These are phyloP conservation scores for Emydomyces testavorans DNA, from an alignment of 2,329 filamentous ascomycete genomes.

Conservation along the genomic window DNA sequence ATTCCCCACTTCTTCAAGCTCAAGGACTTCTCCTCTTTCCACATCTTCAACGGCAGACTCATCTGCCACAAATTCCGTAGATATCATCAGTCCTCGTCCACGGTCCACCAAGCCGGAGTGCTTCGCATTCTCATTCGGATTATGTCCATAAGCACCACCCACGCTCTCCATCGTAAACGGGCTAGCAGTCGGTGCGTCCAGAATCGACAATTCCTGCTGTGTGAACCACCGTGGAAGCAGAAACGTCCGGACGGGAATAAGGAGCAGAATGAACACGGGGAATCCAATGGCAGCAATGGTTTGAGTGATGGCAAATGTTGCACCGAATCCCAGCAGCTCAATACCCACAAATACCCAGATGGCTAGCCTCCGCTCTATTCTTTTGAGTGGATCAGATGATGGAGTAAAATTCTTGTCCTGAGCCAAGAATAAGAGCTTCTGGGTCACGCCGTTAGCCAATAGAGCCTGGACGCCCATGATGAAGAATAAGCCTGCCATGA, in stretches of 20 bases:
- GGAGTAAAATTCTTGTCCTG: conserved; percentile 54
- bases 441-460: conserved; percentile 63
- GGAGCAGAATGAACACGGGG: conserved; percentile 58
- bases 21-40: conserved; percentile 34
- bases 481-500: conserved; percentile 72
- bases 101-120: conserved; percentile 7
- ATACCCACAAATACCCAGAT: conserved; percentile 61
- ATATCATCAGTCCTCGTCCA: background rate
- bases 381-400: conserved; percentile 46
- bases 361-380: conserved; percentile 50
- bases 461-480: conserved; percentile 74
- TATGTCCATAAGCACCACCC: conserved; percentile 49
- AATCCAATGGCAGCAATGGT: conserved; percentile 75
- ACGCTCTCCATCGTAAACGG: conserved; percentile 66
- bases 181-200: conserved; percentile 66
- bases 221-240: conserved; percentile 53
- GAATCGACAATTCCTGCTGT: conserved; percentile 46
- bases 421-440: conserved; percentile 58
- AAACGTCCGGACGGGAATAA: conserved; percentile 55
- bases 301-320: conserved; percentile 72
- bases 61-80: conserved; percentile 11
- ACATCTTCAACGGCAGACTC: conserved; percentile 30
- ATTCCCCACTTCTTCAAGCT: conserved; percentile 23
- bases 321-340: conserved; percentile 59
- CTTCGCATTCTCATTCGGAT: conserved; percentile 16